Percentiles rank a stretch among this genome's conserved stretches.
Conservation (phyloP, 306 rosid species). For the Sophora flavescens region DNA sequence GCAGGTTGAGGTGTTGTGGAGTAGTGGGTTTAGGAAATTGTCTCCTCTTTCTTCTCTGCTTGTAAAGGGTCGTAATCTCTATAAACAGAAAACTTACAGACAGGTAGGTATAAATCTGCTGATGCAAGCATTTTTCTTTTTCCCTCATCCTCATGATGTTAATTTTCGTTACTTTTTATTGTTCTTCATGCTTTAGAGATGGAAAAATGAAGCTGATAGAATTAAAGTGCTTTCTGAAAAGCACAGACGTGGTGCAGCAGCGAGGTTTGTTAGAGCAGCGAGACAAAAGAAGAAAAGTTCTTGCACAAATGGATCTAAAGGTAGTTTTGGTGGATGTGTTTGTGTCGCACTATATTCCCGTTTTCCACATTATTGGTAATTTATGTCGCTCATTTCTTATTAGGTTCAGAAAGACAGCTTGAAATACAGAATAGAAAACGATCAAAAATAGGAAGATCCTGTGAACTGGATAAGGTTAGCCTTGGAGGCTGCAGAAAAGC, state of each 20-base stretch:
- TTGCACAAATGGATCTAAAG: slow-evolving; percentile 55
- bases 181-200: slow-evolving; percentile 59
- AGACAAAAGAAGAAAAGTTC: slow-evolving; percentile 52
- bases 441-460: slow-evolving; percentile 46
- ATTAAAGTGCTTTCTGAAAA: slow-evolving; percentile 73
- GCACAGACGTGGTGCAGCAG: slow-evolving; percentile 78
- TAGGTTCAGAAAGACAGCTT: slow-evolving; percentile 50
- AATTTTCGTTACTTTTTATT: slow-evolving; percentile 37
- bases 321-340: not conserved
- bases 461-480: slow-evolving; percentile 46
- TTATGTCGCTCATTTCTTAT: slow-evolving; percentile 33
- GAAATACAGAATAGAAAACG: slow-evolving; percentile 48
- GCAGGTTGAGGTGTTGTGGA: slow-evolving; percentile 88
- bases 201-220: slow-evolving; percentile 80
- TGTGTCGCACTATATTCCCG: slow-evolving; percentile 19
- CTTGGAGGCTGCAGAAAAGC: slow-evolving; percentile 42
- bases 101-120: slow-evolving; percentile 67
- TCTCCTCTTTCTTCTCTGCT: slow-evolving; percentile 71
- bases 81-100: slow-evolving; percentile 75
- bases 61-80: slow-evolving; percentile 89
- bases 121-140: not conserved
- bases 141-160: not conserved
- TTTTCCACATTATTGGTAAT: slow-evolving; percentile 32
- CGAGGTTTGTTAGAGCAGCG: slow-evolving; percentile 64
- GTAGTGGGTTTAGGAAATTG: slow-evolving; percentile 66